These are phyloP conservation scores for Solanum sejunctum DNA, from an alignment of 257 asterid genomes.

Conservation along the genomic window DNA sequence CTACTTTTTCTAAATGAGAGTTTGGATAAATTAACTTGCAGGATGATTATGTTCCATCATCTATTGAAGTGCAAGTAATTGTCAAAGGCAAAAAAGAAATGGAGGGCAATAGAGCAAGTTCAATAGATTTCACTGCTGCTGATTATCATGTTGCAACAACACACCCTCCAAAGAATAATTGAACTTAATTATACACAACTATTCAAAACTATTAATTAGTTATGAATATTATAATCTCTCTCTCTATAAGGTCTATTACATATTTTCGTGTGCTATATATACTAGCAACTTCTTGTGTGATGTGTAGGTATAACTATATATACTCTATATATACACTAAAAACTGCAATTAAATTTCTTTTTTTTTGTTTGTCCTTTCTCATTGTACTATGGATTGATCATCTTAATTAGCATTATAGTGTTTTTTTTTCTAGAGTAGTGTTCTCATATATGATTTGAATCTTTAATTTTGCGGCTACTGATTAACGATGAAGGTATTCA, in stretches of 20 bases:
- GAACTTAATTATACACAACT: not conserved
- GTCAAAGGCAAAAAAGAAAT: not conserved
- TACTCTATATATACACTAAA: not conserved
- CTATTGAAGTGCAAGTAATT: not conserved
- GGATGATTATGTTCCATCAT: not conserved
- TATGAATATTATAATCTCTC: not conserved
- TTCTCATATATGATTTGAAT: not conserved
- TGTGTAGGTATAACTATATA: not conserved
- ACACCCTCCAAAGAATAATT: constrained; percentile 1
- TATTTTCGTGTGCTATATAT: not conserved
- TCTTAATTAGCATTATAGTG: not conserved
- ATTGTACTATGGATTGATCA: not conserved
- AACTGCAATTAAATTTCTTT: not conserved
- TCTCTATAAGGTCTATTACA: not conserved
- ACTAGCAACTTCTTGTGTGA: no score
- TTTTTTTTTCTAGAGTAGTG: not conserved
- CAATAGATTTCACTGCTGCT: not conserved
- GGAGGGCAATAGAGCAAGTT: not conserved
- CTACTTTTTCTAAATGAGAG: not conserved
- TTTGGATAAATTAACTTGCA: not conserved
- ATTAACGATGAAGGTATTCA: not conserved
- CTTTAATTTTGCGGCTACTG: no score
- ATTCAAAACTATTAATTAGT: not conserved
- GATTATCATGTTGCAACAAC: not conserved
- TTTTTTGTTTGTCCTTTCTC: not conserved